phyloP scores from a whole-genome alignment of 2,329 filamentous ascomycete species.

The Trichoderma asperellum region DNA sequence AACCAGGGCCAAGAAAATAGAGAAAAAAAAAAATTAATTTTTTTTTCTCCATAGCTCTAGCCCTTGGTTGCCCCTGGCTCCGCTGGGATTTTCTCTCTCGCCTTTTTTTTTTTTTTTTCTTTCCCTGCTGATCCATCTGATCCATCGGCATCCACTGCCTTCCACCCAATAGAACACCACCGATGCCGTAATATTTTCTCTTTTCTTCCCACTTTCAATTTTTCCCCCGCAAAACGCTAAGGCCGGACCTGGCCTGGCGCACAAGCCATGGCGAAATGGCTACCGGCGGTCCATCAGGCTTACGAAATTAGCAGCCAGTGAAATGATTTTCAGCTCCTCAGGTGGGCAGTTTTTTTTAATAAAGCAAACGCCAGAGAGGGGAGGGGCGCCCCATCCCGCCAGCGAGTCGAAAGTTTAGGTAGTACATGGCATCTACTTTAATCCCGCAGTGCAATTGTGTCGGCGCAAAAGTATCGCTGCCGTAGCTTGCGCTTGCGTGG shows the following conservation, averaged over 20 bases:
- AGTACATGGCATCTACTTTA: neutral
- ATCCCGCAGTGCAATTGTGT: neutral
- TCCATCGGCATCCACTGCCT: neutral
- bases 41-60: neutral
- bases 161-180: neutral
- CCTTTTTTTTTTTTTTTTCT: neutral
- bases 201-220: neutral
- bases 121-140: neutral
- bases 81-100: neutral
- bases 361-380: no score
- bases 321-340: neutral
- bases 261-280: neutral
- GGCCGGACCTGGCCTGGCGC: conserved; percentile 9
- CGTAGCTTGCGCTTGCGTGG: neutral
- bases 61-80: conserved; percentile 14
- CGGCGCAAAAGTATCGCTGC: fast-evolving
- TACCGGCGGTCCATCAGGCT: neutral
- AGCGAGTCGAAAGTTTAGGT: neutral
- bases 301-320: conserved; percentile 3
- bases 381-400: conserved; percentile 5
- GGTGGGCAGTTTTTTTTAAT: conserved; percentile 2
- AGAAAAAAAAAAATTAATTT: no score
- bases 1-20: neutral
- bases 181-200: neutral
- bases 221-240: conserved; percentile 29